These are phyloP conservation scores for Salix caprea DNA, from an alignment of 345 rosid genomes.

Conservation along the genomic window DNA sequence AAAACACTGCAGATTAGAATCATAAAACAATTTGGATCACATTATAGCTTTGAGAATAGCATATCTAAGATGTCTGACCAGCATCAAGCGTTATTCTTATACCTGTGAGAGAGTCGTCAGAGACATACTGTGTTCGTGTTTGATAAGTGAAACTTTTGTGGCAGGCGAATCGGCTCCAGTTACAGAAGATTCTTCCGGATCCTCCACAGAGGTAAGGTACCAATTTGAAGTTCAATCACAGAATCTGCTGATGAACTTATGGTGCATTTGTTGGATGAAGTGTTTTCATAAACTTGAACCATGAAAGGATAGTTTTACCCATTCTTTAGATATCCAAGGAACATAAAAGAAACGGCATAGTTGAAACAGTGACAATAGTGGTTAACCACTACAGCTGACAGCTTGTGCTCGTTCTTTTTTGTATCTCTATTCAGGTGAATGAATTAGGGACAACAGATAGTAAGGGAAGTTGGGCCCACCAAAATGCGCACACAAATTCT, in stretches of 20 bases:
- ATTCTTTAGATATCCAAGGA: background rate
- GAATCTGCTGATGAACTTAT: background rate
- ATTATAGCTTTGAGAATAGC: too few relatives aligned
- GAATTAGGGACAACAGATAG: slow-evolving; percentile 34
- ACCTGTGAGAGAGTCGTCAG: too few relatives aligned
- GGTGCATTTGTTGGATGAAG: background rate
- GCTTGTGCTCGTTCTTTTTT: background rate
- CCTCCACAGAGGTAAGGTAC: background rate
- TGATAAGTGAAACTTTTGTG: too few relatives aligned
- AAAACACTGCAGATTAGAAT: too few relatives aligned
- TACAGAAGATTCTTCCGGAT: background rate
- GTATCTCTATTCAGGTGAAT: slow-evolving; percentile 49
- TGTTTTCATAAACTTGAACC: background rate
- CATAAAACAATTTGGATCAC: too few relatives aligned
- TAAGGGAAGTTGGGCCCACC: slow-evolving; percentile 32
- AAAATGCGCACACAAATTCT: slow-evolving; percentile 17
- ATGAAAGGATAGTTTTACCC: too few relatives aligned
- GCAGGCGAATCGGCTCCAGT: too few relatives aligned
- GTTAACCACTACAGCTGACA: background rate
- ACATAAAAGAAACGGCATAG: background rate
- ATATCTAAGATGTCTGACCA: too few relatives aligned
- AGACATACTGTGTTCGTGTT: too few relatives aligned
- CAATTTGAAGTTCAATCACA: background rate
- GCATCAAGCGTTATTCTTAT: too few relatives aligned
- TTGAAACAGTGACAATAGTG: background rate